A percentile compares a stretch with the other conserved stretches of the same genome.
Conservation (phyloP, 2,329 filamentous ascomycete species). For the Aspergillus brunneoviolaceus region DNA sequence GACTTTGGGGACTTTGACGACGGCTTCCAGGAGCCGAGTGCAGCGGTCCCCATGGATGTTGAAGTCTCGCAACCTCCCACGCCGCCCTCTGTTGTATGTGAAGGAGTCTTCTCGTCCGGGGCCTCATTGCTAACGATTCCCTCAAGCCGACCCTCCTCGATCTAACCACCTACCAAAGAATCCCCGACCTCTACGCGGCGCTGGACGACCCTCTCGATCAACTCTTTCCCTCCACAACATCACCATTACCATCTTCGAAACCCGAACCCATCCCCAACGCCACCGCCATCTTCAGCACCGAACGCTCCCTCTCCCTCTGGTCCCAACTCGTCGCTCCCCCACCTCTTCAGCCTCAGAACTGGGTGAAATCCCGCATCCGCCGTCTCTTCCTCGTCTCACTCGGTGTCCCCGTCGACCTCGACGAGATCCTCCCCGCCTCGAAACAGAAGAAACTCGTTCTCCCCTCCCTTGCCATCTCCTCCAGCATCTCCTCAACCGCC, state of each 20-base stretch:
- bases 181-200: slow-evolving; percentile 43
- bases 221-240: slow-evolving; percentile 46
- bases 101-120: too few relatives aligned
- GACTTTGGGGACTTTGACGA: slow-evolving; percentile 68
- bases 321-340: slow-evolving; percentile 93
- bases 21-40: slow-evolving; percentile 58
- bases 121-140: slow-evolving; percentile 1
- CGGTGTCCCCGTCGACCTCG: slow-evolving; percentile 91
- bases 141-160: slow-evolving; percentile 46
- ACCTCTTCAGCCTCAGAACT: slow-evolving; percentile 91
- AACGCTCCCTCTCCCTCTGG: slow-evolving; percentile 88
- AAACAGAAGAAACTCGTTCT: slow-evolving; percentile 98
- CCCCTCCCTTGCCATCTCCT: slow-evolving; percentile 63
- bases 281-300: slow-evolving; percentile 72
- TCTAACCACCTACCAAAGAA: slow-evolving; percentile 54
- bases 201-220: slow-evolving; percentile 43
- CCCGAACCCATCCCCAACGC: slow-evolving; percentile 44
- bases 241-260: slow-evolving; percentile 31
- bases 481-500: slow-evolving; percentile 49
- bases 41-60: slow-evolving; percentile 24
- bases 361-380: slow-evolving; percentile 93
- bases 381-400: slow-evolving; percentile 93
- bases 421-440: slow-evolving; percentile 93
- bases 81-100: slow-evolving; percentile 48
- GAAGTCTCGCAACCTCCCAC: slow-evolving; percentile 30